phyloP scores from a whole-genome alignment of 2,329 filamentous ascomycete genomes.

The Monilinia polystroma region DNA sequence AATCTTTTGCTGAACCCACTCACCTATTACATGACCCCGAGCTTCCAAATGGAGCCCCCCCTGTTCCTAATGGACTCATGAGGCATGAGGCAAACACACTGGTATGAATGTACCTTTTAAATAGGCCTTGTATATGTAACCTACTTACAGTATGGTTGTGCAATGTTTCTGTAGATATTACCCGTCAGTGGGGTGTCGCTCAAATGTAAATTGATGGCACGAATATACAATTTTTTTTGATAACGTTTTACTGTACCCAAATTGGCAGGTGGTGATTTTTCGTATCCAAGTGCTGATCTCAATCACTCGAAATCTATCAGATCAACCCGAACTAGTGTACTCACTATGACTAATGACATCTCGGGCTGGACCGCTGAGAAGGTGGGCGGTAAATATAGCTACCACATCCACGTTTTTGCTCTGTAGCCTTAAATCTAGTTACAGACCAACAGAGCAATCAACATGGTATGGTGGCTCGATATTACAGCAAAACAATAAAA shows the following conservation, averaged over 20 bases:
- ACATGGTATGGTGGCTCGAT: too few relatives aligned
- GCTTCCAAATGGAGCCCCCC: conserved; percentile 11
- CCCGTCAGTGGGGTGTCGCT: background rate
- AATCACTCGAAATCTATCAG: background rate
- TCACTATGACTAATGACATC: background rate
- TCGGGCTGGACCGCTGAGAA: background rate
- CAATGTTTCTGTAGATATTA: conserved; percentile 1
- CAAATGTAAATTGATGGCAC: conserved; percentile 6
- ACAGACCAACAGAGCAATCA: too few relatives aligned
- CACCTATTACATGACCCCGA: background rate
- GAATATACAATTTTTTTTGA: background rate
- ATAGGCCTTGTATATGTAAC: conserved; percentile 9
- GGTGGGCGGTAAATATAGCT: background rate
- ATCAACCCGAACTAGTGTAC: background rate
- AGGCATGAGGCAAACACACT: conserved; percentile 4
- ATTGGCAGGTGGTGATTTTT: background rate
- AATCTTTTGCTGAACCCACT: conserved; percentile 8
- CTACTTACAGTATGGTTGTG: background rate
- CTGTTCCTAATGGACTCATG: conserved; percentile 3
- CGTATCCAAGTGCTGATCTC: background rate
- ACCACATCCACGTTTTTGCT: too few relatives aligned
- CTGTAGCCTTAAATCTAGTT: too few relatives aligned
- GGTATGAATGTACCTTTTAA: conserved; percentile 3
- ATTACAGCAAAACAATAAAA: too few relatives aligned
- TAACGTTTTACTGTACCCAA: background rate